Base-by-base conservation (phyloP, 1,284 basidiomycete species). In the Sanghuangporus baumii region DNA sequence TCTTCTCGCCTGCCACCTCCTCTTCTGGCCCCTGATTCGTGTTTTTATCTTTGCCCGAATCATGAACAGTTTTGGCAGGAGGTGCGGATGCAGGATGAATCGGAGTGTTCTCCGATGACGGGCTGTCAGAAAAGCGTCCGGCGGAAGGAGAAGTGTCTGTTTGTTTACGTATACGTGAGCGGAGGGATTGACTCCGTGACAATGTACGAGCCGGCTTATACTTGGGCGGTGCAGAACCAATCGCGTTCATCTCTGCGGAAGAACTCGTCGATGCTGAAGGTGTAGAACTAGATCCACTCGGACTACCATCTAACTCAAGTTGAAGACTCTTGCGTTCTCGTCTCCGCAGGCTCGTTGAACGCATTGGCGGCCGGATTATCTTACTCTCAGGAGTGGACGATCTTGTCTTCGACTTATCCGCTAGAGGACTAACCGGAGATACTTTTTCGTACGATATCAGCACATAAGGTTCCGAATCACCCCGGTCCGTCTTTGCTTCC, bases 281-380 rank as follows among this genome's bases (percentile, higher is more conserved):
- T 3, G 23, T 18, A 36, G 52, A 37, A 16, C 23, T 36, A 18
- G 7, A 51, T 7, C 43, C 20, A 7, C 16, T 46, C 34, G 57
- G 48, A 34, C 38, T 48, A 8, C 37, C 43, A 20, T 12, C 26
- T 34, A 48, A 34, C 4, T 47, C 57, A 36, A 59, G 48, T 23
- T 47, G 55, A 7, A 61, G 60, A 20, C 55, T 61, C 54, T 18
- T 57, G 34, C 60, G 54, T 16, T 51, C 56, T 43, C 54, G 41
- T 34, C 60, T 26, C 16, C 52, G 52, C 52, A 62, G 38, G 31
- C 61, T 62, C 40, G 61, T 52, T 31, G 36, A 31, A 12, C 56
- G 55, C 23, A 41, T 47, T 23, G 61, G 57, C n/a, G 56, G 47
- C 12, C 37, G 11, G 31, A 51, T 36, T 31, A 58, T 34, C 11